Conservation (phyloP, 805 yeast species). For the Candida jianshihensis region DNA sequence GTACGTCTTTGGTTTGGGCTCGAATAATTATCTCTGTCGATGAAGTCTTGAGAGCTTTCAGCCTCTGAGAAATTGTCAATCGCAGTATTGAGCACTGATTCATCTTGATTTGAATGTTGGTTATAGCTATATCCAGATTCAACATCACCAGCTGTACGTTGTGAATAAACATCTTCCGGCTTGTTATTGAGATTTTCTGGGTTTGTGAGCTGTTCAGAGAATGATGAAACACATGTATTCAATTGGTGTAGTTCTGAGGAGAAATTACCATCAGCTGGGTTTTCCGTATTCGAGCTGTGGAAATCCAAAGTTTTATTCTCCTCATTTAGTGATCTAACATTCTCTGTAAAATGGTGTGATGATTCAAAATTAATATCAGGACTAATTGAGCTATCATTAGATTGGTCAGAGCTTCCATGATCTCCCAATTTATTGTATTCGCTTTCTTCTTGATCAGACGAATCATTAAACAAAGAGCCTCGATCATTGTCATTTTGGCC, state of each 20-base stretch:
- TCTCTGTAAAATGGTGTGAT: background rate
- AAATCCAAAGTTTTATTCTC: no score
- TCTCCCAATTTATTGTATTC: background rate
- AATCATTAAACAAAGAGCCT: slow-evolving; percentile 15
- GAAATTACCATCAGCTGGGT: no score
- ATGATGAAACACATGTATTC: background rate
- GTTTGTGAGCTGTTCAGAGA: background rate
- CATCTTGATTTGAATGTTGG: slow-evolving; percentile 7
- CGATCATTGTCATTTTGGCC: background rate
- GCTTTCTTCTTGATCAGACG: slow-evolving; percentile 10
- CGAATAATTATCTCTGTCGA: slow-evolving; percentile 1
- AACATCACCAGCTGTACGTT: slow-evolving; percentile 1
- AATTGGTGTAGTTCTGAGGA: no score
- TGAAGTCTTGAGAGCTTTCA: no score
- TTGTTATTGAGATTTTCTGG: no score
- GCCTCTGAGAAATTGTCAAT: slow-evolving; percentile 4
- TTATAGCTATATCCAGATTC: slow-evolving; percentile 6
- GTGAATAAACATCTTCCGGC: no score
- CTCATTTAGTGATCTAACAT: background rate
- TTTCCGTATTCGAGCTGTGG: no score
- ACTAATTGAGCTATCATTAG: slow-evolving; percentile 1
- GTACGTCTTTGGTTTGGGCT: slow-evolving; percentile 2
- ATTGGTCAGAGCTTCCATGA: background rate
- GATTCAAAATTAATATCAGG: slow-evolving; percentile 4
- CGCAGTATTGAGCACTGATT: slow-evolving; percentile 3